Evolutionary conservation across 306 rosid species (phyloP), one percentile per base, ranked within the genome.

Genomic region (Alnus glutinosa): DNA sequence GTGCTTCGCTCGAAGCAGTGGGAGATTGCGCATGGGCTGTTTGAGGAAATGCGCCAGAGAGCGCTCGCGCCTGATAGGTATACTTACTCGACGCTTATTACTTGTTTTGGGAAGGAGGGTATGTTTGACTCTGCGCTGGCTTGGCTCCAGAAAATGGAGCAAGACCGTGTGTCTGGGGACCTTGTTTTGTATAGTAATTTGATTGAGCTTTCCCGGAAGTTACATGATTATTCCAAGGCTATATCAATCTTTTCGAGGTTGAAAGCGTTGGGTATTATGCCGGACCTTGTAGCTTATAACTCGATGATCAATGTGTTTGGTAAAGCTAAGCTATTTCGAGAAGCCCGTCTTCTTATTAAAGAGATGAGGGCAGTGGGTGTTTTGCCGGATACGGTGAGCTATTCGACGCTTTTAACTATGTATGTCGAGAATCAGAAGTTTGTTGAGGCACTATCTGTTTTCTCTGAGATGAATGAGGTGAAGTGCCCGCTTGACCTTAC

Each of bases 131-230:
- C 91, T 0, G 92, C 98, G n/a, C 81, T 94, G 37, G 88, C 88
- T 52, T 94, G 98, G 98, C 84, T 94, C 6, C 97, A 94, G 86
- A 83, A 87, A 73, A 94, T 94, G 98, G 98, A 94, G 75, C 92
- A 86, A 77, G 98, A 89, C 73, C 87, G 79, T 1, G 94, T 94
- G 9, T 63, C 97, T 1, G 98, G 97, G 32, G 98, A 94, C 77
- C 90, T 94, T 51, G 98, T 94, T 11, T 77, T 94, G 86, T 92
- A 91, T 36, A 89, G 97, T 79, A 92, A 86, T 73, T 77, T 94
- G 86, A 94, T 94, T 77, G 98, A 94, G 85, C 95, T 94, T 34
- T 89, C 98, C 2, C 87, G 97, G 1, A 92, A 87, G 85, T 58
- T 94, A 23, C 55, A 89, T 67, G 97, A 94, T 79, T 94, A 89